A percentile compares a stretch with the other conserved stretches of the same genome.
These are phyloP conservation scores for Mycena galopus DNA, from an alignment of 768 basidiomycete genomes.

Conservation along the genomic window DNA sequence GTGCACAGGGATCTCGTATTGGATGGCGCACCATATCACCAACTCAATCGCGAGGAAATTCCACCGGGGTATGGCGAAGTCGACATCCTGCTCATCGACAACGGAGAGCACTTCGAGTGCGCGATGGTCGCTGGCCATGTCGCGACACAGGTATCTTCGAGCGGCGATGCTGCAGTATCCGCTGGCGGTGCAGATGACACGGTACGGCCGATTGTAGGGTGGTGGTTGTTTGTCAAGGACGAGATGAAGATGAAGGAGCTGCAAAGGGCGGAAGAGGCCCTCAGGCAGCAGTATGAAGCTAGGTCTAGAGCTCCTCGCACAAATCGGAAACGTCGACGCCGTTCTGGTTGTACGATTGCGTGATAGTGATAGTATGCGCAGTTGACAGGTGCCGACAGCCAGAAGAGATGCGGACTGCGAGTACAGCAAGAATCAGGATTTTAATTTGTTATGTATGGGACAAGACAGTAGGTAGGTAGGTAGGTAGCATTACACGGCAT, in stretches of 20 bases:
- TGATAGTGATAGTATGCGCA: too few relatives aligned
- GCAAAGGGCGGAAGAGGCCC: too few relatives aligned
- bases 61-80: constrained; percentile 34
- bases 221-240: constrained; percentile 46
- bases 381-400: too few relatives aligned
- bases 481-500: too few relatives aligned
- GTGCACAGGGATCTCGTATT: constrained; percentile 6
- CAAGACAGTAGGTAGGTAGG: too few relatives aligned
- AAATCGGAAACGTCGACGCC: too few relatives aligned
- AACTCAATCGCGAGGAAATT: constrained; percentile 15
- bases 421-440: too few relatives aligned
- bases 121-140: constrained; percentile 36
- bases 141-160: constrained; percentile 25
- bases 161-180: constrained; percentile 45
- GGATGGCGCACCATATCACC: constrained; percentile 25
- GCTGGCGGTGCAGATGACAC: constrained; percentile 47
- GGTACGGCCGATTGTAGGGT: constrained; percentile 44
- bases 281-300: too few relatives aligned
- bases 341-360: too few relatives aligned
- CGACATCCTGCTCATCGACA: constrained; percentile 34
- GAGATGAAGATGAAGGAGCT: neutral
- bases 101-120: constrained; percentile 23
- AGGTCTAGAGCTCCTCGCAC: too few relatives aligned
- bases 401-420: too few relatives aligned
- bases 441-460: too few relatives aligned